Conservation (phyloP, 2,329 filamentous ascomycete species). For the Orbilia oligospora region DNA sequence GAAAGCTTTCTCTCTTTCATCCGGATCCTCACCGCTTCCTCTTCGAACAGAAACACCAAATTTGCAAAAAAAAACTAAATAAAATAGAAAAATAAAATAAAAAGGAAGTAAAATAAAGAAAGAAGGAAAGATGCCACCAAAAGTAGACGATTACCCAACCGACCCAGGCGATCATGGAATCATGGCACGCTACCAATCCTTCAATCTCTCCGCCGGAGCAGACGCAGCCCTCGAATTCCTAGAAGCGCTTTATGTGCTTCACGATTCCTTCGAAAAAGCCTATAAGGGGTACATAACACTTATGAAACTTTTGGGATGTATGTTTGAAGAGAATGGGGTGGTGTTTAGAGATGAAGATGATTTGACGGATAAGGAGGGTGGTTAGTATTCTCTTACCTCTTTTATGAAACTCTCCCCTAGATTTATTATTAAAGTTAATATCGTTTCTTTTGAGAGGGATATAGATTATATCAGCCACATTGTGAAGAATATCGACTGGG, state of each 20-base stretch:
- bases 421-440: too few relatives aligned
- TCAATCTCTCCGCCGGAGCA: slow-evolving; percentile 48
- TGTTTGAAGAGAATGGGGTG: slow-evolving; percentile 34
- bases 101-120: not conserved
- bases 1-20: not conserved
- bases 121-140: slow-evolving; percentile 27
- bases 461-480: slow-evolving; percentile 28
- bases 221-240: slow-evolving; percentile 51
- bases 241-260: slow-evolving; percentile 37
- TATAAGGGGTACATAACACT: slow-evolving; percentile 44
- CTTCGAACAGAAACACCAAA: not conserved
- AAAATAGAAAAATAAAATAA: not conserved
- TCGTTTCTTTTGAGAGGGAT: too few relatives aligned
- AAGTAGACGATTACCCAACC: slow-evolving; percentile 36
- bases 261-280: slow-evolving; percentile 37
- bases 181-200: slow-evolving; percentile 54
- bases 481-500: slow-evolving; percentile 33
- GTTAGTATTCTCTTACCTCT: slow-evolving; percentile 24
- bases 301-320: slow-evolving; percentile 32
- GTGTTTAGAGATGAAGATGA: slow-evolving; percentile 33
- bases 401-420: not conserved
- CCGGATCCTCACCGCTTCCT: not conserved
- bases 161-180: slow-evolving; percentile 46
- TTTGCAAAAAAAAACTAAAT: not conserved
- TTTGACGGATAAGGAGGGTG: slow-evolving; percentile 25